A percentile compares a stretch with the other conserved stretches of the same genome.
phyloP scores from a whole-genome alignment of 2,329 filamentous ascomycete species.

The Fusarium xyrophilum region DNA sequence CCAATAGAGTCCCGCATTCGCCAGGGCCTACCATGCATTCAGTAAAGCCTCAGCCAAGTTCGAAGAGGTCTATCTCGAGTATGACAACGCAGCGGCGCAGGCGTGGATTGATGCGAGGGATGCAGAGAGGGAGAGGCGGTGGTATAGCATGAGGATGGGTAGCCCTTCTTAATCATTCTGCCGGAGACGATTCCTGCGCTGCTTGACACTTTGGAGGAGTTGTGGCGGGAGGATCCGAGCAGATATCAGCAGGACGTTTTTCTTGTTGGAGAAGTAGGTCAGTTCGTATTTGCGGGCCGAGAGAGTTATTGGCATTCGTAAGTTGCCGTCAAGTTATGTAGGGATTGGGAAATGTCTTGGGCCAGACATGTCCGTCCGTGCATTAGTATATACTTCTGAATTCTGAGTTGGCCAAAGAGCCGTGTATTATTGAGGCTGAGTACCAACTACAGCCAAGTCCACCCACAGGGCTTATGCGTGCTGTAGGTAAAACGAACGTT shows the following conservation, averaged over 20 bases:
- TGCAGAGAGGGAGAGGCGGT: neutral
- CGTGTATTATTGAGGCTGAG: neutral
- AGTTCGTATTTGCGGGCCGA: neutral
- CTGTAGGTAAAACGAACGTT: neutral
- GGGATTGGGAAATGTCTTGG: neutral
- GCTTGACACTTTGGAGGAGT: neutral
- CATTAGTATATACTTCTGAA: neutral
- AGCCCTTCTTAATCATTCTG: neutral
- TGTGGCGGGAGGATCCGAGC: neutral
- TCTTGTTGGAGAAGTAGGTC: neutral
- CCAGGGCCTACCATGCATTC: neutral
- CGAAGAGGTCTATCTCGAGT: neutral
- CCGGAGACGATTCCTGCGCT: fast-evolving
- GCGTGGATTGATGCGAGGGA: neutral
- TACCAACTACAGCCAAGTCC: neutral
- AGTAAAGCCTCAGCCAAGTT: neutral
- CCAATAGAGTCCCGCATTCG: neutral
- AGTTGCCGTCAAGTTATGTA: fast-evolving
- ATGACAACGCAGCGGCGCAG: neutral
- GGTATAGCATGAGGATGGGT: neutral
- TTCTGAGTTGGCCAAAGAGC: neutral
- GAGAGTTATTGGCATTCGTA: neutral
- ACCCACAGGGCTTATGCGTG: neutral
- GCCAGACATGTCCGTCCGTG: neutral
- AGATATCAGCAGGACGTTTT: neutral